phyloP scores from a whole-genome alignment of 192 early-diverging fungal genomes.

The Coemansia sp. region DNA sequence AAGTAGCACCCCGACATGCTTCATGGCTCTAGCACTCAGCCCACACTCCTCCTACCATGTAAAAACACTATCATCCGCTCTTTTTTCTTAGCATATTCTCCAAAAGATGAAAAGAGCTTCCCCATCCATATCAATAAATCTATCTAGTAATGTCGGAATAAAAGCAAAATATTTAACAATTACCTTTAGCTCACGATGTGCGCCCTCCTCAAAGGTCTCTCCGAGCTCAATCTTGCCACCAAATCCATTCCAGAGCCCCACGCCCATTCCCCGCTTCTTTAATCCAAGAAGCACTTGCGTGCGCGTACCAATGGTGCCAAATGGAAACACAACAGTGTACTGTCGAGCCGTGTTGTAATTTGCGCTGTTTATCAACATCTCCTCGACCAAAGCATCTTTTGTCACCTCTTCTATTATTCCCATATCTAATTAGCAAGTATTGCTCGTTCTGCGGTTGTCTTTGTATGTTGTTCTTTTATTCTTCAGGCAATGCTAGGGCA shows the following conservation, averaged over 20 bases:
- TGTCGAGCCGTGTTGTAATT: conserved; percentile 1
- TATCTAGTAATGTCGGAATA: not conserved
- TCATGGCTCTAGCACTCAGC: conserved; percentile 45
- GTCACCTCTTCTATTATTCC: not conserved
- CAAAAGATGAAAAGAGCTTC: too few species aligned
- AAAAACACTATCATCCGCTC: not conserved
- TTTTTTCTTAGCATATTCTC: too few species aligned
- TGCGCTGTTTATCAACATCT: not conserved
- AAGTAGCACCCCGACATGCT: conserved; percentile 58
- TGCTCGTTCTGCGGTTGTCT: not conserved
- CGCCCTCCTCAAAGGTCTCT: conserved; percentile 65
- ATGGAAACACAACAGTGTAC: conserved; percentile 41
- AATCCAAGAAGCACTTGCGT: conserved; percentile 65
- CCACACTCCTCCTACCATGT: conserved; percentile 59
- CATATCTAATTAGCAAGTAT: not conserved
- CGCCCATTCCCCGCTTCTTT: conserved; percentile 81
- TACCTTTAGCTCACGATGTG: conserved; percentile 64
- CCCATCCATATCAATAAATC: not conserved
- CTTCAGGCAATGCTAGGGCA: too few species aligned
- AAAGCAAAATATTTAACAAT: not conserved
- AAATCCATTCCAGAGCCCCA: conserved; percentile 71
- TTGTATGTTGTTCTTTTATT: too few species aligned
- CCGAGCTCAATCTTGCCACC: conserved; percentile 74
- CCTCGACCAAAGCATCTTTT: not conserved
- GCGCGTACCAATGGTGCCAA: conserved; percentile 5